A percentile compares a stretch with the other conserved stretches of the same genome.
phyloP scores from a whole-genome alignment of 1,139 yeast genomes.

The Barnettozyma hawaiiensis region DNA sequence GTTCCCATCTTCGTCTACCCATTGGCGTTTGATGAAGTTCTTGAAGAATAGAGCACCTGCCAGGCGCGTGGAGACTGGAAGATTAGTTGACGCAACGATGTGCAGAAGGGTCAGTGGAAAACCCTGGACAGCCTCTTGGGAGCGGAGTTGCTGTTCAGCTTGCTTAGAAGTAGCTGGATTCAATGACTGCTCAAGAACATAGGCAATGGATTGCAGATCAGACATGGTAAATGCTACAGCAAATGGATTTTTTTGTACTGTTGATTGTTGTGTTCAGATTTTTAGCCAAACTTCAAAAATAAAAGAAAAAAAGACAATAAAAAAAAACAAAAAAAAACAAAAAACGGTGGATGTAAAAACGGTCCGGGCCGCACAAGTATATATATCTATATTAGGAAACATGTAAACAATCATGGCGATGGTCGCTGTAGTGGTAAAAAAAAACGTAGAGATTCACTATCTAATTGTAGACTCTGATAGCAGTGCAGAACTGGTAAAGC shows the following conservation, averaged over 20 bases:
- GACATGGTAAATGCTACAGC: slow-evolving; percentile 29
- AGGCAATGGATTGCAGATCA: slow-evolving; percentile 32
- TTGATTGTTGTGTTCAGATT: no score
- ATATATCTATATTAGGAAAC: background rate
- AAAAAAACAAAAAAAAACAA: background rate
- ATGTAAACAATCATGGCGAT: slow-evolving; percentile 4
- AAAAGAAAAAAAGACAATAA: no score
- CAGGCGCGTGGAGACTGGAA: slow-evolving; percentile 56
- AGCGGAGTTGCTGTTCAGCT: slow-evolving; percentile 54
- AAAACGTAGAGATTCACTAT: no score
- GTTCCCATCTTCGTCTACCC: slow-evolving; percentile 88
- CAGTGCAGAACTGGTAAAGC: slow-evolving; percentile 30
- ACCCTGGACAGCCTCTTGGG: slow-evolving; percentile 61
- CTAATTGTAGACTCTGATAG: slow-evolving; percentile 32
- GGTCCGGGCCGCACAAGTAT: slow-evolving; percentile 5
- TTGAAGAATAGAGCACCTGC: slow-evolving; percentile 93
- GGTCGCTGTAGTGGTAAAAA: no score
- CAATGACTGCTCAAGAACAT: slow-evolving; percentile 34
- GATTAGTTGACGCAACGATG: slow-evolving; percentile 60
- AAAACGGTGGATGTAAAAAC: background rate
- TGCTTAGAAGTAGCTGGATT: slow-evolving; percentile 45
- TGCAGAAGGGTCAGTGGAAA: slow-evolving; percentile 73
- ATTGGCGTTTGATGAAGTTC: slow-evolving; percentile 74
- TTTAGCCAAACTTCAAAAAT: no score
- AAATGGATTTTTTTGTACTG: no score